Base-by-base conservation (phyloP, 257 asterid species). In the Nicotiana noctiflora region DNA sequence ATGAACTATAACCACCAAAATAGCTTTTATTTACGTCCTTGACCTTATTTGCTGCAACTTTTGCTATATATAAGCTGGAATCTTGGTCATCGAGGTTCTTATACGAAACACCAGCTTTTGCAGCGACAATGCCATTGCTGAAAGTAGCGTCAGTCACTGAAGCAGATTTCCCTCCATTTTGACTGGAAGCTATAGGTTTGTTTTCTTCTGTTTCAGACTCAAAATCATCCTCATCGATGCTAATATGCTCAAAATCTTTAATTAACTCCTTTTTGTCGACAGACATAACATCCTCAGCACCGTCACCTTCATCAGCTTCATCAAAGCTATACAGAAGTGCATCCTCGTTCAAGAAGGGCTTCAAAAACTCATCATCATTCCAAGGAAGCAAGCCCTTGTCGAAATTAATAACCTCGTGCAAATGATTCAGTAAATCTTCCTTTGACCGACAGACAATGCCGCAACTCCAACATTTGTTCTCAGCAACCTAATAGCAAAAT, bases 1-100 rank as follows among this genome's bases (percentile, higher is more conserved):
- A 95, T 44, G 98, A 95, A 89, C 98, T 89, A 81, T 95, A 95
- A 18, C 96, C 80, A 53, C 92, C 90, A 89, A 95, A 95, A 89
- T 95, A 95, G 82, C 61, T 87, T 86, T 89, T 91, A 81, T 95
- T 91, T 65, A 87, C 80, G 19, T 72, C 84, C 80, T 82, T 85
- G 80, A 93, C 88, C 62, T 85, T 83, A 79, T 89, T 86, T 29
- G 85, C 86, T 6, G 76, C 85, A 84, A 88, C 62, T 79, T 57
- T 87, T 18, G 83, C 53, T 5, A 90, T 79, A 84, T 49, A 74
- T 8, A 74, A 23, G 60, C 78, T 74, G 61, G 61, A 74, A 49
- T 74, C 61, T 49, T 19, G 37, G 21, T 46, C 61, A 23, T 46
- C 2, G 14, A 3, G 57, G 23, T 14, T 74, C 78, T 2, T 74